Percentiles rank a stretch among this genome's conserved stretches.
phyloP scores from a whole-genome alignment of 371 early-diverging fungal genomes.

The Circinella minor region DNA sequence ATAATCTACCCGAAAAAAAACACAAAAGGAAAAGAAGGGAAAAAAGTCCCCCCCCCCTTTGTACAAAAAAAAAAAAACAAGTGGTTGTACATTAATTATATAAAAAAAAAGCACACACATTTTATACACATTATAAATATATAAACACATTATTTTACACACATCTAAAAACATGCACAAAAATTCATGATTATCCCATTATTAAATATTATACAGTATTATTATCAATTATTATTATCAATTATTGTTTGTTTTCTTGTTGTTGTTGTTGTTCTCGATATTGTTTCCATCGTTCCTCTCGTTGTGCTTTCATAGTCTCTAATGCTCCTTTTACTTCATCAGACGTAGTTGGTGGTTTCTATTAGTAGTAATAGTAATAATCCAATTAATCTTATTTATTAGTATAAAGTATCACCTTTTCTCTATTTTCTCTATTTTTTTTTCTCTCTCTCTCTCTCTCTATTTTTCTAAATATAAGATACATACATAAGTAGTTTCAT shows the following conservation, averaged over 20 bases:
- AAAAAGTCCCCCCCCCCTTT: not conserved
- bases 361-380: not conserved
- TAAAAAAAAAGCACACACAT: not conserved
- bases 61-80: slow-evolving; percentile 12
- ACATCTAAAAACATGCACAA: too few species aligned
- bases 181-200: too few species aligned
- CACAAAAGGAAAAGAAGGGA: too few species aligned
- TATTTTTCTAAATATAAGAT: not conserved
- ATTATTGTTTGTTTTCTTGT: slow-evolving; percentile 8
- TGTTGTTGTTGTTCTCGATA: slow-evolving; percentile 23
- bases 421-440: not conserved
- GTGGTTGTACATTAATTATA: too few species aligned
- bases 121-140: not conserved
- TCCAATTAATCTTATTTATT: not conserved
- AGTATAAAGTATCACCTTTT: too few species aligned
- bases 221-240: not conserved
- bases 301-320: slow-evolving; percentile 44
- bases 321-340: slow-evolving; percentile 44
- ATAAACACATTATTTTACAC: too few species aligned
- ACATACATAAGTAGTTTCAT: slow-evolving; percentile 47
- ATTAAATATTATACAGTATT: too few species aligned
- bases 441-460: not conserved
- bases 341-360: slow-evolving; percentile 56
- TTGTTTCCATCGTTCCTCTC: slow-evolving; percentile 56
- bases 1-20: too few species aligned